Percentiles rank a stretch among this genome's conserved stretches.
phyloP scores from a whole-genome alignment of 1,139 yeast genomes.

The Yamadazyma triangularis region DNA sequence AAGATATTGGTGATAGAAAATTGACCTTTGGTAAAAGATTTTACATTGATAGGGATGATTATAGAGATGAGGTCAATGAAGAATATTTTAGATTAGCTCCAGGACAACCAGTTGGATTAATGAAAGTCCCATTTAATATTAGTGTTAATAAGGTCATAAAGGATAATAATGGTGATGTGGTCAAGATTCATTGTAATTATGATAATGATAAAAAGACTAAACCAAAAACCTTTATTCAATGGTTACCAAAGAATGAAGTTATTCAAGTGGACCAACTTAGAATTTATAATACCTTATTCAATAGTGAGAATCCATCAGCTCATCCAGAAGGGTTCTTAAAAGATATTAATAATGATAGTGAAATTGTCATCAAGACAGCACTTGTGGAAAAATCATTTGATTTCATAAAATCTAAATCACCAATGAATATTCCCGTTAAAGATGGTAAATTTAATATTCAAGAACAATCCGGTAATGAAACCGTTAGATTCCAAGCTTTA shows the following conservation, averaged over 20 bases:
- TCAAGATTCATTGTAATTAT: slow-evolving; percentile 74
- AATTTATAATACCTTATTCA: slow-evolving; percentile 82
- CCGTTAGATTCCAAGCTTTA: slow-evolving; percentile 96
- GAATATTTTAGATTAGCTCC: slow-evolving; percentile 90
- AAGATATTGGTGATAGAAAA: slow-evolving; percentile 61
- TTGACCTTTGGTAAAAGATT: slow-evolving; percentile 74
- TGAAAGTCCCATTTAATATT: slow-evolving; percentile 84
- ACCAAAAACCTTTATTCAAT: slow-evolving; percentile 94
- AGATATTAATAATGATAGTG: slow-evolving; percentile 79
- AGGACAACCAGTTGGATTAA: slow-evolving; percentile 91
- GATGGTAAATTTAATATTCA: slow-evolving; percentile 67
- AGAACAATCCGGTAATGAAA: slow-evolving; percentile 63
- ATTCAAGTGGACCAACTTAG: slow-evolving; percentile 70
- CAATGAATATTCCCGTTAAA: slow-evolving; percentile 67
- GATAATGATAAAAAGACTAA: slow-evolving; percentile 60
- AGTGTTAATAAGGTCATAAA: slow-evolving; percentile 66
- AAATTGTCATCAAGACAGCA: slow-evolving; percentile 59
- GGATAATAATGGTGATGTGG: slow-evolving; percentile 55
- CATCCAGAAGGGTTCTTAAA: slow-evolving; percentile 85
- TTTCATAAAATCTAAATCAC: slow-evolving; percentile 65
- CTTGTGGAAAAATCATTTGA: slow-evolving; percentile 75
- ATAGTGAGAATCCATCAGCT: slow-evolving; percentile 85
- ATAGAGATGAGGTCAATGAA: slow-evolving; percentile 55
- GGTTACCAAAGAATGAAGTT: slow-evolving; percentile 76
- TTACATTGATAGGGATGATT: slow-evolving; percentile 84